These are phyloP conservation scores for Clarireedia hainanense DNA, from an alignment of 2,329 filamentous ascomycete species.

Conservation along the genomic window DNA sequence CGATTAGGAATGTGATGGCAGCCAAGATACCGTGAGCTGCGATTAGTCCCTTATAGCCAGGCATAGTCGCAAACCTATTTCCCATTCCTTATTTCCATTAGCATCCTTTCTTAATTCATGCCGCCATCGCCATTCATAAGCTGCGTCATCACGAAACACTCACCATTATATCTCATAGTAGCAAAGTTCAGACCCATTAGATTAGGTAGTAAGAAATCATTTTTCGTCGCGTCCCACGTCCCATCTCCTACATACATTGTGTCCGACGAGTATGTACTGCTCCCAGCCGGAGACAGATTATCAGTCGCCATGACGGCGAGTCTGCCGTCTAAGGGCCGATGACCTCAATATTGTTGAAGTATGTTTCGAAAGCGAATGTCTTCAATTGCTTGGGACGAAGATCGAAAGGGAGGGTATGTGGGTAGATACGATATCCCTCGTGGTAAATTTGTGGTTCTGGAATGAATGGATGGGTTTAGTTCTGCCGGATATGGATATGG, in stretches of 20 bases:
- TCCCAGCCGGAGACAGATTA: slow-evolving; percentile 49
- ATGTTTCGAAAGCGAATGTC: neutral
- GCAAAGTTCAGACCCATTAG: slow-evolving; percentile 69
- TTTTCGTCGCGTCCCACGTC: slow-evolving; percentile 72
- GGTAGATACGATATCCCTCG: neutral
- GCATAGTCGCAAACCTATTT: slow-evolving; percentile 63
- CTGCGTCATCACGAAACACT: slow-evolving; percentile 12
- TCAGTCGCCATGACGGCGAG: slow-evolving; percentile 26
- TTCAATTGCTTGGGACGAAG: neutral
- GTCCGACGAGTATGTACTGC: slow-evolving; percentile 63
- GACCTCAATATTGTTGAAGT: neutral
- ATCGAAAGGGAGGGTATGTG: neutral
- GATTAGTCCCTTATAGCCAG: slow-evolving; percentile 64
- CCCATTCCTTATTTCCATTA: slow-evolving; percentile 53
- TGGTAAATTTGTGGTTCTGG: neutral
- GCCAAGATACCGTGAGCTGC: slow-evolving; percentile 65
- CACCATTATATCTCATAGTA: slow-evolving; percentile 80
- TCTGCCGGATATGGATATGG: neutral
- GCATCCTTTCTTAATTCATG: neutral
- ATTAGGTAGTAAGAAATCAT: slow-evolving; percentile 72
- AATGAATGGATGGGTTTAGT: neutral
- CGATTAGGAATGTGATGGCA: slow-evolving; percentile 63
- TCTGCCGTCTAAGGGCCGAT: slow-evolving; percentile 14
- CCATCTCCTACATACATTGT: slow-evolving; percentile 75
- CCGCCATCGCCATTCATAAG: slow-evolving; percentile 10